Percentiles rank a stretch among this genome's conserved stretches.
phyloP scores from a whole-genome alignment of 805 yeast genomes.

The Diddensiella caesifluorescens region DNA sequence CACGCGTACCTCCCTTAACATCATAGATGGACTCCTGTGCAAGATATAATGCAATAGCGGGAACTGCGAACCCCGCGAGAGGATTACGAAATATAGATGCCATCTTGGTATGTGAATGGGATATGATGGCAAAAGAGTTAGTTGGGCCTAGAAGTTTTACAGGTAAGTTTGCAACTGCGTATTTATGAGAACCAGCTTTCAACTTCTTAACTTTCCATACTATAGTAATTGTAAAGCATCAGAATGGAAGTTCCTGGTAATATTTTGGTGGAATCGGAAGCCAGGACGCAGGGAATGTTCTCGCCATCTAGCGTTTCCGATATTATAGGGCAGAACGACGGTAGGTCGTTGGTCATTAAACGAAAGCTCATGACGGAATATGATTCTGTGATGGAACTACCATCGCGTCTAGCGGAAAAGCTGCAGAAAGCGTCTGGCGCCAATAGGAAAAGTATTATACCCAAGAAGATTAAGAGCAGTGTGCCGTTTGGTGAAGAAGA shows the following conservation, averaged over 20 bases:
- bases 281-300: background rate
- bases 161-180: no score
- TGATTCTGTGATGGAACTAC: constrained; percentile 21
- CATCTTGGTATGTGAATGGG: no score
- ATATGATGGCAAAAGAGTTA: no score
- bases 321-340: background rate
- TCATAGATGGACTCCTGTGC: constrained; percentile 86
- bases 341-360: background rate
- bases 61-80: constrained; percentile 26
- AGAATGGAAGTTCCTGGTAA: no score
- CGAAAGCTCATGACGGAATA: constrained; percentile 21
- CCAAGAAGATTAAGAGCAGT: constrained; percentile 14
- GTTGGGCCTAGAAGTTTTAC: no score
- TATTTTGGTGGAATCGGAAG: no score
- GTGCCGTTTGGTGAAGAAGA: constrained; percentile 13
- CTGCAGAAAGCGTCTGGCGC: constrained; percentile 10
- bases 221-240: no score
- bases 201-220: no score
- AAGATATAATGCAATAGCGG: constrained; percentile 36
- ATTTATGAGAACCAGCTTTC: no score
- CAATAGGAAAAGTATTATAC: constrained; percentile 8
- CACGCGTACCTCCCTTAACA: constrained; percentile 93
- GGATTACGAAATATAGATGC: background rate
- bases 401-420: constrained; percentile 25
- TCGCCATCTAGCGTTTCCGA: background rate